phyloP scores from a whole-genome alignment of 192 early-diverging fungal species.

The Allomyces macrogynus region DNA sequence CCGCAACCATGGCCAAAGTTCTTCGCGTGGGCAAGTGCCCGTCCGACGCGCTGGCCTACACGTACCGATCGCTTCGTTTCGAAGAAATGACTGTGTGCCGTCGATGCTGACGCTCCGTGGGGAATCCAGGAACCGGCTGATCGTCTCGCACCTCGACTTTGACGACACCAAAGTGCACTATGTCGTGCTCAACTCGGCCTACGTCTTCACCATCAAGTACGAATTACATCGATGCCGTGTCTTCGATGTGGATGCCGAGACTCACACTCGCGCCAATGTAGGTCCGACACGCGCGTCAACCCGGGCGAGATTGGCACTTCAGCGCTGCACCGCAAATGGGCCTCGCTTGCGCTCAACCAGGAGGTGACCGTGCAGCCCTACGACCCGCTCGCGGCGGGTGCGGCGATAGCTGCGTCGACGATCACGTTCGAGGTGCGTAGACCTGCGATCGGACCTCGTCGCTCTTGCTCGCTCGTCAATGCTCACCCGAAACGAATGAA shows the following conservation, averaged over 20 bases:
- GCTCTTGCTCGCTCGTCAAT: too few relatives aligned
- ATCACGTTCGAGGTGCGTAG: not conserved
- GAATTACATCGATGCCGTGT: slow-evolving; percentile 10
- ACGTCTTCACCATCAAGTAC: slow-evolving; percentile 62
- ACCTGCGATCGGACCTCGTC: too few relatives aligned
- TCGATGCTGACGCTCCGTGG: too few relatives aligned
- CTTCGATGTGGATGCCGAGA: too few relatives aligned
- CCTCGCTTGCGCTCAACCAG: slow-evolving; percentile 37
- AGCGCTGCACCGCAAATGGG: slow-evolving; percentile 39
- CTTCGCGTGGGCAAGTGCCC: not conserved
- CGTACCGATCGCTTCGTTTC: too few relatives aligned
- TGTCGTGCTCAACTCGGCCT: slow-evolving; percentile 54
- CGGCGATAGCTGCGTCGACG: slow-evolving; percentile 3
- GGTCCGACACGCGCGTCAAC: slow-evolving; percentile 19
- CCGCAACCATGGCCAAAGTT: not conserved
- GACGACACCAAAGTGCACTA: slow-evolving; percentile 35
- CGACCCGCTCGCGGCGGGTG: slow-evolving; percentile 27
- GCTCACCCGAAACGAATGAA: too few relatives aligned
- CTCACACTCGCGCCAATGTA: slow-evolving; percentile 6
- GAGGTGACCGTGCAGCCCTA: slow-evolving; percentile 37
- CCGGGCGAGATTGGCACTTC: slow-evolving; percentile 29
- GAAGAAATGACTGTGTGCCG: too few relatives aligned
- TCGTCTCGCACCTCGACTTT: slow-evolving; percentile 51
- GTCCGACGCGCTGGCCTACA: not conserved
- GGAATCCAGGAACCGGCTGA: slow-evolving; percentile 49